Evolutionary conservation across 257 asterid genomes (phyloP).

Genomic region (Agastache rugosa): DNA sequence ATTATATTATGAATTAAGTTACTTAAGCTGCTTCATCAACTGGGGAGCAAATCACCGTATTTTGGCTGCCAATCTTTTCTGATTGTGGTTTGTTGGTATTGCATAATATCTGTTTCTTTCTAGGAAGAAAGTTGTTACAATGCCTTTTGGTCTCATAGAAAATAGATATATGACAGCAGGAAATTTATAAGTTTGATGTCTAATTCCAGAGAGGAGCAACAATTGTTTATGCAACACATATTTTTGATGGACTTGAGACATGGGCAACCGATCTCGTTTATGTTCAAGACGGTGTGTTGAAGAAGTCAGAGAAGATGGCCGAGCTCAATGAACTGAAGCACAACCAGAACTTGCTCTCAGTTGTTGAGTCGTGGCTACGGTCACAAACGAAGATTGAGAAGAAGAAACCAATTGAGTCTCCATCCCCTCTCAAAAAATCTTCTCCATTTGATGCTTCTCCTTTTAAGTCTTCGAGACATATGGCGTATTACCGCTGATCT

Average conservation of each 20-base stretch:
- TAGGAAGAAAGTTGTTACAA: background rate
- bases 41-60: background rate
- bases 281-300: slow-evolving; percentile 82
- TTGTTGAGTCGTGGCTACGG: slow-evolving; percentile 90
- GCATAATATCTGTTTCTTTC: background rate
- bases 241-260: slow-evolving; percentile 92
- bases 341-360: slow-evolving; percentile 71
- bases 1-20: slow-evolving; percentile 1
- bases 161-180: background rate
- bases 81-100: slow-evolving; percentile 1
- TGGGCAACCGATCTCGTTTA: slow-evolving; percentile 94
- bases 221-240: slow-evolving; percentile 91
- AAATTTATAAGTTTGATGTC: slow-evolving; percentile 10
- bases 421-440: slow-evolving; percentile 50
- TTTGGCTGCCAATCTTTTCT: slow-evolving; percentile 4
- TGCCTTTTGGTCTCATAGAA: background rate
- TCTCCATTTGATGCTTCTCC: slow-evolving; percentile 79
- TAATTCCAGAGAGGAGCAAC: slow-evolving; percentile 88
- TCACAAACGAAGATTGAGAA: slow-evolving; percentile 77
- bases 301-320: slow-evolving; percentile 71
- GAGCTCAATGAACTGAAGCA: slow-evolving; percentile 70
- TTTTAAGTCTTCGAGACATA: slow-evolving; percentile 84
- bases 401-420: slow-evolving; percentile 52
- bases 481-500: slow-evolving; percentile 84
- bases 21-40: slow-evolving; percentile 13